phyloP scores from a whole-genome alignment of 129 eudicot genomes.

The Heracleum sosnowskyi region DNA sequence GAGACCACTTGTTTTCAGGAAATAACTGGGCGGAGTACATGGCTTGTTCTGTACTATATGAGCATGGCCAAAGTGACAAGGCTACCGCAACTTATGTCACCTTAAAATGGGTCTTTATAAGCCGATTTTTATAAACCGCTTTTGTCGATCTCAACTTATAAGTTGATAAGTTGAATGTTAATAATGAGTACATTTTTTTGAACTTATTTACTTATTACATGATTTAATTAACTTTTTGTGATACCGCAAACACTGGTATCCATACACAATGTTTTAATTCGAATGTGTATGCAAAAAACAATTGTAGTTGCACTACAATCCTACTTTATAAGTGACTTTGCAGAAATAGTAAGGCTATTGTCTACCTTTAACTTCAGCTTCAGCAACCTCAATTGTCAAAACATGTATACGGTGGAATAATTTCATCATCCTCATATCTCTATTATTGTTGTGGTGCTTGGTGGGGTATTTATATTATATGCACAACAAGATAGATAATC shows the following conservation, averaged over 20 bases:
- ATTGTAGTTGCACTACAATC: slow-evolving; percentile 12
- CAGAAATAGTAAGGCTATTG: slow-evolving; percentile 19
- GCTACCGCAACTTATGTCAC: not conserved
- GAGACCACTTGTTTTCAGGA: not conserved
- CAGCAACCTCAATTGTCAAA: slow-evolving; percentile 8
- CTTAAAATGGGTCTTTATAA: not conserved
- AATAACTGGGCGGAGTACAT: not conserved
- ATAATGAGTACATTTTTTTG: too few species aligned
- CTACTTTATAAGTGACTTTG: slow-evolving; percentile 16
- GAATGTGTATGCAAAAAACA: not conserved
- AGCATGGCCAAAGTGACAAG: slow-evolving; percentile 2
- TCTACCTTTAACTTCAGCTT: slow-evolving; percentile 4
- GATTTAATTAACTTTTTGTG: too few species aligned
- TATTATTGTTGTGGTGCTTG: not conserved
- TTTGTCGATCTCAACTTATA: too few species aligned
- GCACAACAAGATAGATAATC: not conserved
- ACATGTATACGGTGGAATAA: not conserved
- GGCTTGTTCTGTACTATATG: not conserved
- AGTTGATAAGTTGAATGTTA: too few species aligned
- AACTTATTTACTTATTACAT: too few species aligned
- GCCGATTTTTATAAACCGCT: too few species aligned
- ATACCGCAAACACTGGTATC: too few species aligned
- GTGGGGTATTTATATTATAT: not conserved
- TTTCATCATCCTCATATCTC: not conserved
- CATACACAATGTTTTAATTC: not conserved